Percentiles rank a stretch among this genome's conserved stretches.
Conservation (phyloP, 2,329 filamentous ascomycete genomes). For the Dothiorella sarmentorum region DNA sequence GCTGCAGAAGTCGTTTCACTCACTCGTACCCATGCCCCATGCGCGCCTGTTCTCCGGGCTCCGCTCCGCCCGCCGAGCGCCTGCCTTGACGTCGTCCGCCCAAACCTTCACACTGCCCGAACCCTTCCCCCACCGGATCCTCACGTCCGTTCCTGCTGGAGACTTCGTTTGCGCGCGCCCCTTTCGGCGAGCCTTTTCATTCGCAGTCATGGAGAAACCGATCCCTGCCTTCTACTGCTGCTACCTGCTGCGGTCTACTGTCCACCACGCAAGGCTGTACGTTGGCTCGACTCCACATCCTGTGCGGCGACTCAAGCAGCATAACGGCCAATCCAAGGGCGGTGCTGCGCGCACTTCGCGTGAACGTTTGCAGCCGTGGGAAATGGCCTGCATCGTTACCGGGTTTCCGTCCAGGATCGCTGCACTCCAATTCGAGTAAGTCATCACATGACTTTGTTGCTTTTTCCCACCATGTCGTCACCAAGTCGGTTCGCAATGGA, state of each 20-base stretch:
- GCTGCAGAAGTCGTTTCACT: conserved; percentile 17
- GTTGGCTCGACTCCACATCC: conserved; percentile 92
- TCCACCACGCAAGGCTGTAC: conserved; percentile 65
- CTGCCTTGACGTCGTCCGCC: conserved; percentile 11
- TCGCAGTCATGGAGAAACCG: conserved; percentile 43
- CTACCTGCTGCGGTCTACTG: conserved; percentile 83
- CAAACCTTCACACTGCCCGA: not conserved
- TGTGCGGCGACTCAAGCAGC: conserved; percentile 77
- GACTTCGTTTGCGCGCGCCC: not conserved
- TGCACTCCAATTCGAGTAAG: conserved; percentile 90
- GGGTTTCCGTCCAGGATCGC: conserved; percentile 85
- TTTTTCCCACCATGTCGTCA: no score
- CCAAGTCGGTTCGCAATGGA: no score
- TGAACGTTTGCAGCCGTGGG: conserved; percentile 68
- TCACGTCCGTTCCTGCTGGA: not conserved
- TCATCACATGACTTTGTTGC: conserved; percentile 24
- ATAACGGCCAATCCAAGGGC: conserved; percentile 81
- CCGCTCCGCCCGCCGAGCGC: conserved; percentile 3
- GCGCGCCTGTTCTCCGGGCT: not conserved
- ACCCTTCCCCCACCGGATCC: not conserved
- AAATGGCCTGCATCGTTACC: conserved; percentile 77
- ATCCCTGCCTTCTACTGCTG: conserved; percentile 92
- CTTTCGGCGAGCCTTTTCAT: not conserved
- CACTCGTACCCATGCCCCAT: not conserved
- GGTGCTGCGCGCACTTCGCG: conserved; percentile 75